A percentile compares a stretch with the other conserved stretches of the same genome.
Conservation (phyloP, 192 early-diverging fungal species). For the Podila minutissima region DNA sequence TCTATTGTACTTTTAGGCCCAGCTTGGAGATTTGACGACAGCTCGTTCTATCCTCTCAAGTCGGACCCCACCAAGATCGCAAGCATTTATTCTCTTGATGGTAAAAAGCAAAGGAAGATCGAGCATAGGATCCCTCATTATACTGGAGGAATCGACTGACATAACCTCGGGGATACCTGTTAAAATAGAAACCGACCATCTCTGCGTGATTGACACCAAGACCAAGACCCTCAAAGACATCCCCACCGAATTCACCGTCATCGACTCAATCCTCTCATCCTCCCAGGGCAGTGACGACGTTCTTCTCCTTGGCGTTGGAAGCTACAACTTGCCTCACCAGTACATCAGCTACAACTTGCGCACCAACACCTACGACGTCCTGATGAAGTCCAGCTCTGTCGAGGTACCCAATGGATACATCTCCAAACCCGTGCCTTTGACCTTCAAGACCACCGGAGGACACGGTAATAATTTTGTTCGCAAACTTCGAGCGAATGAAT, state of each 20-base stretch:
- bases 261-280: constrained; percentile 17
- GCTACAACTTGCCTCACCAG: constrained; percentile 32
- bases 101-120: background rate
- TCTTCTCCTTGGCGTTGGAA: constrained; percentile 35
- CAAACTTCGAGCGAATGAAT: background rate
- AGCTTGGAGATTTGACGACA: constrained; percentile 32
- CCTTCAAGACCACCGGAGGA: constrained; percentile 66
- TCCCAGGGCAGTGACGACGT: constrained; percentile 27
- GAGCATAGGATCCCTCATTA: background rate
- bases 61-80: constrained; percentile 52
- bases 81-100: constrained; percentile 39
- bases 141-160: background rate
- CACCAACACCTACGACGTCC: constrained; percentile 29
- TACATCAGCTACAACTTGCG: constrained; percentile 35
- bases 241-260: constrained; percentile 36
- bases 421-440: constrained; percentile 69
- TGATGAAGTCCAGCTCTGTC: constrained; percentile 40
- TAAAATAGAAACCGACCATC: constrained; percentile 11
- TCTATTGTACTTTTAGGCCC: constrained; percentile 18
- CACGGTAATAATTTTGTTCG: constrained; percentile 10
- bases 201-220: constrained; percentile 33
- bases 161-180: background rate
- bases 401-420: constrained; percentile 57
- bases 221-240: constrained; percentile 33
- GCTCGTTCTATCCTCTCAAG: constrained; percentile 43